Evolutionary conservation across 2,329 filamentous ascomycete genomes (phyloP), one percentile per base, ranked within the genome.

Genomic region (Aspergillus pseudoglaucus): DNA sequence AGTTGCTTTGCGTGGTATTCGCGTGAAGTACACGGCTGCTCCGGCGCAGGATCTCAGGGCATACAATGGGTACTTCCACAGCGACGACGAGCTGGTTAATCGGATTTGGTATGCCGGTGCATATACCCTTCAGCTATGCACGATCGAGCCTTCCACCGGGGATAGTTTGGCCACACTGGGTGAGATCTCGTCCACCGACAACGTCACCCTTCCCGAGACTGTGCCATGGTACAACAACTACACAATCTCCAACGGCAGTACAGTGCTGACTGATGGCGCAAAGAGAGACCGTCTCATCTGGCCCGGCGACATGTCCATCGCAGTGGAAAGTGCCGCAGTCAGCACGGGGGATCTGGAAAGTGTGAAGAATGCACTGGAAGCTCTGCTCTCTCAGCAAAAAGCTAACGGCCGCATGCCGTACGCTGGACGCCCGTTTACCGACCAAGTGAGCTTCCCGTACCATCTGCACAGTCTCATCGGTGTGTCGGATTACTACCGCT

Each of bases 271-370:
- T 3, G 70, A 72, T 50, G 68, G 68, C 3, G 68, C 65, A 10
- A 71, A 73, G 44, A 60, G 70, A 2, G 70, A 72, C 49, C 60
- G 68, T 1, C 62, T 69, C 1, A 75, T 83, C 2, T 84, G 80
- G 79, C 75, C 80, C 9, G 81, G 81, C 1, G 81, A 84, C 57
- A 79, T 83, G 69, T 73, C 73, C 4, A 78, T 82, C 50, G 75
- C 78, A 4, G 68, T 79, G 0, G 78, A 79, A 2, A 73, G 69
- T 27, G 72, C 80, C 10, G 73, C 77, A 8, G 74, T 81, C 2
- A 78, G 75, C 6, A 81, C 78, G 0, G 74, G 75, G 23, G 77
- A 81, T 54, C 62, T 80, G 43, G 66, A 73, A 17, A 72, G 72
- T 32, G 67, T 80, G 6, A 68, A 70, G 15, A 78, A 78, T 50